Conservation (phyloP, 345 rosid genomes). For the Dipteronia dyeriana region DNA sequence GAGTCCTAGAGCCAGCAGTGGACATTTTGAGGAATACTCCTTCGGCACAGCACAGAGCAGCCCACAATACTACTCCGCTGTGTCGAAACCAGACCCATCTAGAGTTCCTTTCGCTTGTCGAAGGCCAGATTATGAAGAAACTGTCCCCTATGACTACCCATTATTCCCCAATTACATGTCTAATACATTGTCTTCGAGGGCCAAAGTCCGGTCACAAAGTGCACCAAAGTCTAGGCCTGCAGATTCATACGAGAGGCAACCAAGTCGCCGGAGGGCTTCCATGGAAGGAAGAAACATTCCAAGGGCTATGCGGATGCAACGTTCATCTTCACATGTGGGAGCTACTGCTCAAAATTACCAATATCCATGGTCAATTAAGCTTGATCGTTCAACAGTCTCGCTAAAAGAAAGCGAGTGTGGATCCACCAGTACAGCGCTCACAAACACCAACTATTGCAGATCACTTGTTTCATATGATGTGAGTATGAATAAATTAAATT, state of each 20-base stretch:
- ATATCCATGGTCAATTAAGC: conserved; percentile 79
- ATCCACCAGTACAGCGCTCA: conserved; percentile 76
- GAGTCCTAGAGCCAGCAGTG: conserved; percentile 73
- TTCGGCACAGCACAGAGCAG: conserved; percentile 65
- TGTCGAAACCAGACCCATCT: conserved; percentile 64
- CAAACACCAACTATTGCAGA: conserved; percentile 68
- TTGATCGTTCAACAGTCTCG: conserved; percentile 70
- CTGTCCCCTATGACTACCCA: conserved; percentile 43
- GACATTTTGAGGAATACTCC: conserved; percentile 74
- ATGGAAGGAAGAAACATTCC: conserved; percentile 80
- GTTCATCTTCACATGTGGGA: conserved; percentile 83
- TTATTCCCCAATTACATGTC: conserved; percentile 85
- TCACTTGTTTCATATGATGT: conserved; percentile 49
- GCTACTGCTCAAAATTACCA: conserved; percentile 56
- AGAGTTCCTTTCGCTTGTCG: conserved; percentile 38
- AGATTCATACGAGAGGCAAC: conserved; percentile 70
- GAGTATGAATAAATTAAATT: conserved; percentile 17
- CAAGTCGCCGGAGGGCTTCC: conserved; percentile 58
- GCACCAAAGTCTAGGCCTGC: conserved; percentile 72
- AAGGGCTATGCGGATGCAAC: conserved; percentile 74
- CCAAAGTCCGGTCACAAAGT: conserved; percentile 78
- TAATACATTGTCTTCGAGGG: conserved; percentile 75
- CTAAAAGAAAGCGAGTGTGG: conserved; percentile 83
- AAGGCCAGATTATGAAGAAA: conserved; percentile 41
- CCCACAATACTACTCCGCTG: conserved; percentile 62